phyloP scores from a whole-genome alignment of 2,329 filamentous ascomycete genomes.

The Hortaea werneckii region DNA sequence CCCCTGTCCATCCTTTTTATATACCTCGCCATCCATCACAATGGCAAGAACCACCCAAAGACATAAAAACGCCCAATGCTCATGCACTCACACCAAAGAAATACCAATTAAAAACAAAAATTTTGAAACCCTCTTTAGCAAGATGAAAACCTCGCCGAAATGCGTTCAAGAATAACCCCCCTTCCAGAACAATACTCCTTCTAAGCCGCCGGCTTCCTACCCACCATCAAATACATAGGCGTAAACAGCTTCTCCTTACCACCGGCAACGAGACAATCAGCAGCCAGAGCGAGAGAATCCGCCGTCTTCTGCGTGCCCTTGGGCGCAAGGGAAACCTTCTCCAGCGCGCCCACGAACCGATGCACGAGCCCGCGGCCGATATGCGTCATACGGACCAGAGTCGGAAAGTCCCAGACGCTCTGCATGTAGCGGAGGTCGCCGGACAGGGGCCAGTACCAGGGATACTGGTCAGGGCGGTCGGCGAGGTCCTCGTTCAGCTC shows the following conservation, averaged over 20 bases:
- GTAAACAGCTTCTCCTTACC: constrained; percentile 88
- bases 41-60: too few relatives aligned
- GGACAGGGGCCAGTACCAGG: constrained; percentile 90
- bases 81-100: too few relatives aligned
- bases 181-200: too few relatives aligned
- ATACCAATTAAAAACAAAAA: too few relatives aligned
- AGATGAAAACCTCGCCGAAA: too few relatives aligned
- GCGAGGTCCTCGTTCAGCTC: constrained; percentile 80
- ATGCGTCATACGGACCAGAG: constrained; percentile 81
- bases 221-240: constrained; percentile 96
- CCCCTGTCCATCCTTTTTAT: too few relatives aligned
- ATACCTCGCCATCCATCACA: too few relatives aligned
- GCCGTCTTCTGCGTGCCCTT: constrained; percentile 89
- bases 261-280: constrained; percentile 77
- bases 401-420: constrained; percentile 68
- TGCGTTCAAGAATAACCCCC: too few relatives aligned
- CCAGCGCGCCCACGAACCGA: constrained; percentile 64
- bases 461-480: constrained; percentile 59
- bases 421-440: constrained; percentile 78
- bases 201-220: constrained; percentile 56
- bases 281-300: constrained; percentile 71
- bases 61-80: too few relatives aligned
- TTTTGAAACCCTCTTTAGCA: too few relatives aligned
- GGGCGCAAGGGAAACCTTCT: constrained; percentile 66
- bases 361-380: constrained; percentile 67